phyloP scores from a whole-genome alignment of 2,329 filamentous ascomycete genomes.

The Colletotrichum tropicale region DNA sequence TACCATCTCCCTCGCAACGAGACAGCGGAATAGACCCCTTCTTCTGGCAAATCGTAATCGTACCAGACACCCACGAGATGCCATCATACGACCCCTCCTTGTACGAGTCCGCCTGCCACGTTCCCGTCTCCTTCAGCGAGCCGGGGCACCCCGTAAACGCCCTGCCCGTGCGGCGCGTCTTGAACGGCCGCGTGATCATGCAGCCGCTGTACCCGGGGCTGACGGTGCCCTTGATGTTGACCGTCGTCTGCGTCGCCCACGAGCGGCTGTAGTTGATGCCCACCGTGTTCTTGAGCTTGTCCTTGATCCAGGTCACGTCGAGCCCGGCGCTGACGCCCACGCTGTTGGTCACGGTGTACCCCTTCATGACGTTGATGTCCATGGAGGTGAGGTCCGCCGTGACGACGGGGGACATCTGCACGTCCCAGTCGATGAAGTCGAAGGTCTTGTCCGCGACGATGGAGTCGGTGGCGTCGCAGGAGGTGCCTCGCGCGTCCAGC shows the following conservation, averaged over 20 bases:
- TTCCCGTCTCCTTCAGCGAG: background rate
- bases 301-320: background rate
- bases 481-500: background rate
- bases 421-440: slow-evolving; percentile 6
- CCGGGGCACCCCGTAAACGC: background rate
- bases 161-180: background rate
- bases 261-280: background rate
- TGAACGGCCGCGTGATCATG: background rate
- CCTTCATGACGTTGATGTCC: background rate
- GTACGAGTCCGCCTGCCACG: background rate
- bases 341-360: background rate
- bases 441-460: background rate
- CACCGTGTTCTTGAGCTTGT: background rate
- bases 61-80: background rate
- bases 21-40: background rate
- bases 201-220: background rate
- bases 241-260: background rate
- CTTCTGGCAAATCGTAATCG: background rate
- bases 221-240: background rate
- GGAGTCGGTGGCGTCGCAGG: background rate
- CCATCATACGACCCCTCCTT: background rate
- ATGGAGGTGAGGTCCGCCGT: background rate
- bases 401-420: slow-evolving; percentile 8
- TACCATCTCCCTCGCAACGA: background rate
- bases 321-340: background rate